Percentiles rank a stretch among this genome's conserved stretches.
Conservation (phyloP, 2,329 filamentous ascomycete genomes). For the Capronia americana region DNA sequence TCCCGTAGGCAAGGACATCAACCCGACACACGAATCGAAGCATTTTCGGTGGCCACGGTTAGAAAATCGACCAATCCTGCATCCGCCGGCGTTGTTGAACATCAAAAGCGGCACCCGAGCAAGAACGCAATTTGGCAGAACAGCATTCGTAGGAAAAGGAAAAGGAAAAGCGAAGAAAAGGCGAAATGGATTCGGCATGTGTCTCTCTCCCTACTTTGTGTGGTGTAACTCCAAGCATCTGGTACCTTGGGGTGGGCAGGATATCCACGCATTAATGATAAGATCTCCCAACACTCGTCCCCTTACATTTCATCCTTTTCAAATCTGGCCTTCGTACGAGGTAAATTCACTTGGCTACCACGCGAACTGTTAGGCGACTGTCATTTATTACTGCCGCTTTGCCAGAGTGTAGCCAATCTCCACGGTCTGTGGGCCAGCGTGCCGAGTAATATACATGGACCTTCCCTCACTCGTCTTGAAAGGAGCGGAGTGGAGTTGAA, state of each 20-base stretch:
- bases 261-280: background rate
- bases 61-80: background rate
- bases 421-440: background rate
- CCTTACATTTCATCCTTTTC: background rate
- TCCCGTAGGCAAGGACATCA: background rate
- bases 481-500: no score
- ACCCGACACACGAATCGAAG: background rate
- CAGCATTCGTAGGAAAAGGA: background rate
- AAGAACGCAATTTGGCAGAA: background rate
- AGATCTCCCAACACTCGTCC: background rate
- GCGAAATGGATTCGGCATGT: background rate
- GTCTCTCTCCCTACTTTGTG: background rate
- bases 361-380: background rate
- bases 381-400: background rate
- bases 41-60: background rate
- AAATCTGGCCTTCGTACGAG: background rate
- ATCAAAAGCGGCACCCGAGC: background rate
- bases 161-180: constrained; percentile 1
- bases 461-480: no score
- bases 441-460: no score
- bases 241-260: background rate
- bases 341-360: background rate
- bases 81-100: background rate
- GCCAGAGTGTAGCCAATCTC: background rate
- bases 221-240: background rate